Evolutionary conservation across 306 rosid species (phyloP), one percentile per base, ranked within the genome.

Genomic region (Lagenaria siceraria): DNA sequence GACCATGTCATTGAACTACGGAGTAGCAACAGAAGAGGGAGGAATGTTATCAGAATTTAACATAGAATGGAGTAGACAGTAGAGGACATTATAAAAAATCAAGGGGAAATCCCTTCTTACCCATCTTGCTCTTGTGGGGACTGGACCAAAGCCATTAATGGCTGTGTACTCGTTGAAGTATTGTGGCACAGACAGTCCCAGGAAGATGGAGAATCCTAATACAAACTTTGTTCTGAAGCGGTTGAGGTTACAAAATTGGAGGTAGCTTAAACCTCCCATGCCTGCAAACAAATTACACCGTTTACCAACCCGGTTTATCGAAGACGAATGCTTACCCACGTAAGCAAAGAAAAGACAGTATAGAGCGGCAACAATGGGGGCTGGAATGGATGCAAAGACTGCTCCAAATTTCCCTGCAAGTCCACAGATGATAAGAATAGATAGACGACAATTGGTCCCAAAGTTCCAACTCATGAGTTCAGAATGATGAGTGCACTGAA

Each of bases 201-300:
- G 15, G 91, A 96, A 96, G 89, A 96, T 78, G 19, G 99, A 92
- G 86, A 90, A 88, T 80, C 97, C 99, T 36, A 96, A 54, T 29
- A 96, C 83, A 85, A 96, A 96, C 85, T 81, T 96, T 55, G 97
- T 90, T 79, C 99, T 81, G 80, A 96, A 96, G 82, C 91, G 90
- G 83, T 96, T 96, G 81, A 96, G 94, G 86, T 96, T 96, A 86
- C 99, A 96, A 83, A 96, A 96, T 78, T 96, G 99, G 80, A 96
- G 98, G 78, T 87, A 92, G 87, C 97, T 89, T 64, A 96, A 93
- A 60, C 99, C 99, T 19, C 92, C 96, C 1, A 95, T 64, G 46
- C 99, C 89, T 86, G 79, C 48, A 74, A 22, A 77, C 27, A 46
- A 33, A 42, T 62, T 69, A 4, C 14, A 77, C 21, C 1, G 31